Conservation (phyloP, 2,329 filamentous ascomycete species). For the Botrytis sinoallii region DNA sequence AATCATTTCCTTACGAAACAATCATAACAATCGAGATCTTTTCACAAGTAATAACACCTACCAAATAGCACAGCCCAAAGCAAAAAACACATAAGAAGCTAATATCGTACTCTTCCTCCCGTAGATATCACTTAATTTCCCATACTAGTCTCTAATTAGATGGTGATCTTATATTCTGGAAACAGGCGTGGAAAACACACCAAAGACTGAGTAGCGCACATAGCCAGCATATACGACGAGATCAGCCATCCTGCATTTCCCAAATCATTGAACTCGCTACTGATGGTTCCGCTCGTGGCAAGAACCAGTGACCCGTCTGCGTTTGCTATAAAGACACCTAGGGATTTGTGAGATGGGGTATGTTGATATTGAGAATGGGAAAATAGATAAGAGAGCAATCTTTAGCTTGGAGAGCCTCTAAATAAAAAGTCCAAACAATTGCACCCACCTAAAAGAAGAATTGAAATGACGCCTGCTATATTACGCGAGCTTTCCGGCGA, state of each 20-base stretch:
- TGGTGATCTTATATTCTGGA: neutral
- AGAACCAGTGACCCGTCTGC: slow-evolving; percentile 62
- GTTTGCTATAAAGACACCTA: slow-evolving; percentile 61
- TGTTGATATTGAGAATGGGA: neutral
- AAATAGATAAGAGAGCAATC: neutral
- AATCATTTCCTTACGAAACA: neutral
- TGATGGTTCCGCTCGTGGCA: slow-evolving; percentile 59
- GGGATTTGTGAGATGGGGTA: neutral
- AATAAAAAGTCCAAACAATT: neutral
- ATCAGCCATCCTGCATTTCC: slow-evolving; percentile 58
- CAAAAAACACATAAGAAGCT: slow-evolving; percentile 50
- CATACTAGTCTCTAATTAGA: slow-evolving; percentile 18
- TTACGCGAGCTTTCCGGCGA: neutral
- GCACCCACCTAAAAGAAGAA: slow-evolving; percentile 27
- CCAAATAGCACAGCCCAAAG: slow-evolving; percentile 43
- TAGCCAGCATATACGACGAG: slow-evolving; percentile 50
- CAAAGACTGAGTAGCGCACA: slow-evolving; percentile 51
- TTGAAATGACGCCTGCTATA: slow-evolving; percentile 26
- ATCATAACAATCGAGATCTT: neutral
- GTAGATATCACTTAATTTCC: slow-evolving; percentile 56
- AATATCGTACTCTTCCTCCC: slow-evolving; percentile 12
- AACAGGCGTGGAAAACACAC: slow-evolving; percentile 38
- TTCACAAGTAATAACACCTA: slow-evolving; percentile 34
- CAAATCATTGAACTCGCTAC: slow-evolving; percentile 56
- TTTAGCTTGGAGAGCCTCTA: too few species aligned